A percentile compares a stretch with the other conserved stretches of the same genome.
phyloP scores from a whole-genome alignment of 441 rosid species.

The Eutrema salsugineum region DNA sequence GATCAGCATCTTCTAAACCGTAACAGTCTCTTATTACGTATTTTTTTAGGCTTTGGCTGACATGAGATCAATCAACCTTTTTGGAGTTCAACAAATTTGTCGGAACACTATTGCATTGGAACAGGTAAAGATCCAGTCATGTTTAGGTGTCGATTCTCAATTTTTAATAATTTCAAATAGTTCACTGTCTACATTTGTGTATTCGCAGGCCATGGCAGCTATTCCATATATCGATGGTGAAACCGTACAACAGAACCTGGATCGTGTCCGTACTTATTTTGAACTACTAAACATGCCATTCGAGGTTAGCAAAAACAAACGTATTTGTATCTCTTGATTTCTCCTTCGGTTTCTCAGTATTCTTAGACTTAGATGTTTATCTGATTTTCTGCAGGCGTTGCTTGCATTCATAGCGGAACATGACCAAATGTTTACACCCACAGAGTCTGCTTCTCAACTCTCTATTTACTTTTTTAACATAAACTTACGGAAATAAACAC shows the following conservation, averaged over 20 bases:
- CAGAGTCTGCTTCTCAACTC: constrained; percentile 75
- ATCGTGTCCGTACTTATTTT: constrained; percentile 85
- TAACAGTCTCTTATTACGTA: neutral
- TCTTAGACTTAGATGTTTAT: neutral
- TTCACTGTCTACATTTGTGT: constrained; percentile 3
- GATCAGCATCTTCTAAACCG: constrained; percentile 1
- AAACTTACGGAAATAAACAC: neutral
- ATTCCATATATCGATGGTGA: constrained; percentile 84
- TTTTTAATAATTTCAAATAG: neutral
- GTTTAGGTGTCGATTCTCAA: neutral
- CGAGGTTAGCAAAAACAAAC: constrained; percentile 53
- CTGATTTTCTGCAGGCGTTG: constrained; percentile 58
- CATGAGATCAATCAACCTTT: constrained; percentile 83
- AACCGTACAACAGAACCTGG: constrained; percentile 69
- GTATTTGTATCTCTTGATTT: neutral
- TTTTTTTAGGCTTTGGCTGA: constrained; percentile 74
- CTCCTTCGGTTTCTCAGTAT: neutral
- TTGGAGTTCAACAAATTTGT: constrained; percentile 99
- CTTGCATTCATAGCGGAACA: constrained; percentile 89
- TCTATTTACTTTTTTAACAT: neutral
- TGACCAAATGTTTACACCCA: constrained; percentile 53
- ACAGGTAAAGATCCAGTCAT: constrained; percentile 51
- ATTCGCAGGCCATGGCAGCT: constrained; percentile 78
- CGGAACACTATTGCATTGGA: constrained; percentile 94
- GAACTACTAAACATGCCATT: constrained; percentile 95